phyloP scores from a whole-genome alignment of 345 rosid species.

The Corymbia maculata region DNA sequence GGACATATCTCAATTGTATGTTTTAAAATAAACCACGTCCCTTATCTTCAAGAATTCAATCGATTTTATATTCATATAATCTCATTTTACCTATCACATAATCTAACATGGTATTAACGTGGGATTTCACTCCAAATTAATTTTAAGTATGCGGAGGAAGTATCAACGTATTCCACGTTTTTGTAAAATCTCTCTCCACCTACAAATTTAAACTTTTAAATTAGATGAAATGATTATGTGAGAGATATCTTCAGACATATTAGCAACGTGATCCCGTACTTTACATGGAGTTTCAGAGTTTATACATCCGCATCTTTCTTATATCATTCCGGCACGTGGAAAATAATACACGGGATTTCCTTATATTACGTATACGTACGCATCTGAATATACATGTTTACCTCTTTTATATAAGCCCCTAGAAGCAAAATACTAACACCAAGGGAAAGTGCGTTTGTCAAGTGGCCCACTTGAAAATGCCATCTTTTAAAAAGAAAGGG shows the following conservation, averaged over 20 bases:
- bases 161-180: neutral
- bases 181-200: neutral
- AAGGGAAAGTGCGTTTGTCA: neutral
- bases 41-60: neutral
- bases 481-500: neutral
- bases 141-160: neutral
- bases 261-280: neutral
- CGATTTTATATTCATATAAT: neutral
- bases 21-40: neutral
- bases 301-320: neutral
- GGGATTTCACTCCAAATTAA: neutral
- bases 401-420: neutral
- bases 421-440: neutral
- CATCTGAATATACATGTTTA: neutral
- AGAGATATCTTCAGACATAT: neutral
- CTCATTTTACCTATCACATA: neutral
- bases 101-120: neutral
- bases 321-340: neutral
- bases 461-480: neutral
- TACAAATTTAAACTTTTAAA: neutral
- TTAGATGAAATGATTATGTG: neutral
- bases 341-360: neutral
- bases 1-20: neutral
- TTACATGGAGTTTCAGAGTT: neutral
- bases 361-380: neutral